Evolutionary conservation across 768 basidiomycete genomes (phyloP).

Genomic region (Leccinum arenicola): DNA sequence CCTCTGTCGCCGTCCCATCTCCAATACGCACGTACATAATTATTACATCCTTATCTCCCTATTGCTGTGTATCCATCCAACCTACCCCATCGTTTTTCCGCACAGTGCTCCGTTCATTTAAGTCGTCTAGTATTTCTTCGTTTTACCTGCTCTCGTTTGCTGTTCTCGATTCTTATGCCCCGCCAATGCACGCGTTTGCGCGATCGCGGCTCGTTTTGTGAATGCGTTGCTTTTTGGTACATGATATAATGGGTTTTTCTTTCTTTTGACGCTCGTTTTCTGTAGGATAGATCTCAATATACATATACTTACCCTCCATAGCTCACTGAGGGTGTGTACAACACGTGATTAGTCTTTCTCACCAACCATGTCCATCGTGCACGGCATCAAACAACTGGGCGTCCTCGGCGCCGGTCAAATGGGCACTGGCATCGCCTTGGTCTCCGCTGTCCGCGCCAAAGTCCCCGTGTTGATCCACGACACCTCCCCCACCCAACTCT

Average conservation of each 20-base stretch:
- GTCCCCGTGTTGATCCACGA: conserved; percentile 88
- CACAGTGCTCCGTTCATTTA: conserved; percentile 22
- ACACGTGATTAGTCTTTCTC: conserved; percentile 17
- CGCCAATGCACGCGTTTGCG: conserved; percentile 1
- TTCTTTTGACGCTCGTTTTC: conserved; percentile 19
- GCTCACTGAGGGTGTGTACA: background rate
- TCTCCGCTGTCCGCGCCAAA: conserved; percentile 80
- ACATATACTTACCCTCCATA: background rate
- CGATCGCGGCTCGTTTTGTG: conserved; percentile 19
- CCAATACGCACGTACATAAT: conserved; percentile 22
- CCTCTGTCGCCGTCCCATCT: background rate
- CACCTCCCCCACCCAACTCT: conserved; percentile 68
- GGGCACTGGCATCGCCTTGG: conserved; percentile 91
- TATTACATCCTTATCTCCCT: conserved; percentile 29
- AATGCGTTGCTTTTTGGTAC: conserved; percentile 18
- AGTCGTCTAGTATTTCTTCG: conserved; percentile 8
- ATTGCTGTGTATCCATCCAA: conserved; percentile 26
- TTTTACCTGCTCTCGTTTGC: conserved; percentile 20
- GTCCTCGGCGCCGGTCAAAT: conserved; percentile 85
- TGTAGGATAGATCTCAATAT: conserved; percentile 11
- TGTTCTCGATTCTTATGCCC: conserved; percentile 12
- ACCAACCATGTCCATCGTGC: conserved; percentile 43
- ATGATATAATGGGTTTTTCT: background rate
- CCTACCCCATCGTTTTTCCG: conserved; percentile 8
- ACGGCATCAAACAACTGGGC: conserved; percentile 73